Conservation (phyloP, 352 stramenopile species). For the Poterioochromonas sp. region DNA sequence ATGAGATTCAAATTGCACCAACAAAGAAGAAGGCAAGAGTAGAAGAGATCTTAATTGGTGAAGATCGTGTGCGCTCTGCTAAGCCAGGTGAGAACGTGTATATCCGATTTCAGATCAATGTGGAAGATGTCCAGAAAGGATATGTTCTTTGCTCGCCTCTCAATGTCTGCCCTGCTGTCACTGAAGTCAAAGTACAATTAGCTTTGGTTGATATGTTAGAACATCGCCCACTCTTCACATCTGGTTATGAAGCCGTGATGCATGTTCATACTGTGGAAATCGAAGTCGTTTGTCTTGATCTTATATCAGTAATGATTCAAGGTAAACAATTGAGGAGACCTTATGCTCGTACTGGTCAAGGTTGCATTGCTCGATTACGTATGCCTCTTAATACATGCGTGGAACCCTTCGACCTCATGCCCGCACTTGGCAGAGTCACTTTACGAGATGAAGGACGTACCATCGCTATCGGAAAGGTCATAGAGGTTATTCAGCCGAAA, state of each 20-base stretch:
- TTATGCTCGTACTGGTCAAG: not conserved
- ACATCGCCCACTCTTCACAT: constrained; percentile 87
- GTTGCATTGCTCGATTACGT: not conserved
- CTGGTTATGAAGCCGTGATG: constrained; percentile 92
- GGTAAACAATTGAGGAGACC: constrained; percentile 47
- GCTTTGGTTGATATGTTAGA: constrained; percentile 91
- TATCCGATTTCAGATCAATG: constrained; percentile 75
- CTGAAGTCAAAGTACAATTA: constrained; percentile 74
- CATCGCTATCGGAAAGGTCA: constrained; percentile 95
- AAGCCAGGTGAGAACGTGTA: constrained; percentile 96
- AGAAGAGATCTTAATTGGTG: constrained; percentile 46
- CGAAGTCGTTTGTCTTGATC: constrained; percentile 79
- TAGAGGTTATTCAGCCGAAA: constrained; percentile 67
- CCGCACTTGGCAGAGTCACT: constrained; percentile 91
- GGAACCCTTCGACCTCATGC: constrained; percentile 85
- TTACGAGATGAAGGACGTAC: constrained; percentile 97
- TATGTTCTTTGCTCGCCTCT: constrained; percentile 77
- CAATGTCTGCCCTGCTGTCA: constrained; percentile 58
- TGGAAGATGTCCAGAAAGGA: constrained; percentile 67
- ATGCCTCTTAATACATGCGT: constrained; percentile 74
- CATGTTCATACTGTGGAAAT: constrained; percentile 93
- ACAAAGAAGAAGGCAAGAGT: constrained; percentile 55
- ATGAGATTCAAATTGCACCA: constrained; percentile 90
- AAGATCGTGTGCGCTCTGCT: constrained; percentile 73
- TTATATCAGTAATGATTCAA: constrained; percentile 59